These are phyloP conservation scores for Phialophora tarda DNA, from an alignment of 2,329 filamentous ascomycete genomes.

Conservation along the genomic window DNA sequence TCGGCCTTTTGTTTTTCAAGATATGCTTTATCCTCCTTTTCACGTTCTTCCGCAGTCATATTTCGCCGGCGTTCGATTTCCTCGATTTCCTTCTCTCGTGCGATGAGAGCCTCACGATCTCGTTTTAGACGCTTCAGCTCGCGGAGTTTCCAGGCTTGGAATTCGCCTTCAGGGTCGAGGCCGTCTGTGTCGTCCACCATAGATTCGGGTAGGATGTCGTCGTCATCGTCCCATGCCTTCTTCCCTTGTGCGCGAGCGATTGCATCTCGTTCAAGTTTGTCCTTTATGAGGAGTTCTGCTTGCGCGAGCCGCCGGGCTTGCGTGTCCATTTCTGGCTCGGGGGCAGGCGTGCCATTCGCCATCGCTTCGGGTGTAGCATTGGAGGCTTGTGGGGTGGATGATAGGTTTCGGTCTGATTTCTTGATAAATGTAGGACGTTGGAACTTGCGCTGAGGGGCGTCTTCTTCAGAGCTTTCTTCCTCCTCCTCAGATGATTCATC, in stretches of 20 bases:
- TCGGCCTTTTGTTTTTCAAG: conserved; percentile 80
- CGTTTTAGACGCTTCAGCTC: conserved; percentile 89
- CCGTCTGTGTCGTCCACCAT: conserved; percentile 90
- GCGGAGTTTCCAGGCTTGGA: conserved; percentile 90
- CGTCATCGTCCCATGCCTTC: conserved; percentile 84
- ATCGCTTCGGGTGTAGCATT: conserved; percentile 24
- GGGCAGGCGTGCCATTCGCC: conserved; percentile 30
- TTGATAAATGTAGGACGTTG: conserved; percentile 71
- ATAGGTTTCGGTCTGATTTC: conserved; percentile 62
- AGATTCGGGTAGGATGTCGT: conserved; percentile 69
- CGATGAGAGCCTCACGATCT: conserved; percentile 82
- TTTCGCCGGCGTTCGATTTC: conserved; percentile 88
- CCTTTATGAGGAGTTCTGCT: conserved; percentile 80
- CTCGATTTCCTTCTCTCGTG: conserved; percentile 80
- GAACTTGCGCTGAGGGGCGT: conserved; percentile 61
- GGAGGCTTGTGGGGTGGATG: conserved; percentile 28
- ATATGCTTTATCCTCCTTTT: conserved; percentile 80
- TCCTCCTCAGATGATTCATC: conserved; percentile 28
- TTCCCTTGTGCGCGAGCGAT: conserved; percentile 75
- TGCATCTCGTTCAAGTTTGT: conserved; percentile 82
- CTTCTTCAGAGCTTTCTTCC: conserved; percentile 64
- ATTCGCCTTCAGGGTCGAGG: conserved; percentile 83
- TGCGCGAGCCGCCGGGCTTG: conserved; percentile 69
- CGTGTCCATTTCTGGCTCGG: conserved; percentile 53
- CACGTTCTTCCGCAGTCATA: conserved; percentile 83